These are phyloP conservation scores for Agaricales sp. DNA, from an alignment of 1,284 basidiomycete genomes.

Conservation along the genomic window DNA sequence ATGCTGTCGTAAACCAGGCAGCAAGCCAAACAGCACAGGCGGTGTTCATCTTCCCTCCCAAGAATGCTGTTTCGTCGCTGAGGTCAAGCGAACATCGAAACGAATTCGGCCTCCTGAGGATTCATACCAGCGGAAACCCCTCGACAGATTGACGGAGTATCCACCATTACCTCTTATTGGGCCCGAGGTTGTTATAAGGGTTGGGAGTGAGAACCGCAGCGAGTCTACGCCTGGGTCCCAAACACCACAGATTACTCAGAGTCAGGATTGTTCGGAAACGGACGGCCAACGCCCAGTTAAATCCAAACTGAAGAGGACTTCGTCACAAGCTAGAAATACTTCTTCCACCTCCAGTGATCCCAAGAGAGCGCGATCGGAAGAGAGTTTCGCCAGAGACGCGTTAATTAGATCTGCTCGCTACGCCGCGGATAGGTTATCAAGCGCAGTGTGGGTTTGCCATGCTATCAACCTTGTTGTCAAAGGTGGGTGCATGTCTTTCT, in stretches of 20 bases:
- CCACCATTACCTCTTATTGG: background rate
- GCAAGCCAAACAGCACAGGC: no score
- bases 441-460: no score
- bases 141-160: no score
- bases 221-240: background rate
- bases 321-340: no score
- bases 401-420: background rate
- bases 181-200: no score
- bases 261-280: background rate
- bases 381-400: background rate
- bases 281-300: background rate
- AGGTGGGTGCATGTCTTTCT: no score
- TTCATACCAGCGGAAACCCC: no score
- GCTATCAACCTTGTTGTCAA: no score
- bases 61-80: background rate
- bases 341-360: no score
- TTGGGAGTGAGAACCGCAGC: background rate
- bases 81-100: background rate
- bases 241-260: background rate
- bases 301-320: no score
- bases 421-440: background rate
- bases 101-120: background rate
- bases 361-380: no score
- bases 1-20: no score
- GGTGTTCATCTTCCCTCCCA: background rate